Base-by-base conservation (phyloP, 2,329 filamentous ascomycete genomes). In the Colletotrichum sojae region DNA sequence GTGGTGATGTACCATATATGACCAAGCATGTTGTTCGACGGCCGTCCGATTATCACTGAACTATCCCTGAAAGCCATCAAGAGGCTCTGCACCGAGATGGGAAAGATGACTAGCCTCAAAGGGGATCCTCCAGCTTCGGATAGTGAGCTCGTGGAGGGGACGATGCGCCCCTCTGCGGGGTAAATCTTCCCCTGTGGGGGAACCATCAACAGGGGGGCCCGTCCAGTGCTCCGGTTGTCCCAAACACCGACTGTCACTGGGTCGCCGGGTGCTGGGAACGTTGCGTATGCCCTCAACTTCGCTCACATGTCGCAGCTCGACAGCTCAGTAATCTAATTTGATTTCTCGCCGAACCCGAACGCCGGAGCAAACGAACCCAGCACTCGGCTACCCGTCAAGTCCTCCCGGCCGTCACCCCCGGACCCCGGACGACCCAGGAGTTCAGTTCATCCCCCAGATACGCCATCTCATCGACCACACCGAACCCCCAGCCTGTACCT, bases 111-210 rank as follows among this genome's bases (percentile, higher is more conserved):
- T 45, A 59, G 36, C 25, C 65, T 46, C 36, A 53, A 58, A 65
- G 46, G 18, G 59, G 60, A 49, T 45, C 54, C 31, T 58, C 61
- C 31, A 54, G 36, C 54, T 49, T 65, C 40, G 25, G 61, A 68
- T 43, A 43, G 40, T 43, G 39, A 53, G 59, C 49, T 46, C 36
- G 57, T 20, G 49, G 63, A 36, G 63, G 56, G 63, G 49, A 60
- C 48, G 67, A 61, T 49, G 63, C 48, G 63, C 67, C 63, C 63
- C 67, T 69, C 45, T 69, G 67, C 67, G 67, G 67, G 67, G 67
- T 66, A 69, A 57, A 60, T 61, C 48, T 62, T 51, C 49, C 55
- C 53, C 25, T 69, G 63, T 67, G 63, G 67, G 56, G 56, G 56
- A 51, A 51, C 13, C 46, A 36, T 62, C 54, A 53, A 59, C 65